A percentile compares a stretch with the other conserved stretches of the same genome.
These are phyloP conservation scores for Haplographium delicatum DNA, from an alignment of 495 filamentous ascomycete species.

Conservation along the genomic window DNA sequence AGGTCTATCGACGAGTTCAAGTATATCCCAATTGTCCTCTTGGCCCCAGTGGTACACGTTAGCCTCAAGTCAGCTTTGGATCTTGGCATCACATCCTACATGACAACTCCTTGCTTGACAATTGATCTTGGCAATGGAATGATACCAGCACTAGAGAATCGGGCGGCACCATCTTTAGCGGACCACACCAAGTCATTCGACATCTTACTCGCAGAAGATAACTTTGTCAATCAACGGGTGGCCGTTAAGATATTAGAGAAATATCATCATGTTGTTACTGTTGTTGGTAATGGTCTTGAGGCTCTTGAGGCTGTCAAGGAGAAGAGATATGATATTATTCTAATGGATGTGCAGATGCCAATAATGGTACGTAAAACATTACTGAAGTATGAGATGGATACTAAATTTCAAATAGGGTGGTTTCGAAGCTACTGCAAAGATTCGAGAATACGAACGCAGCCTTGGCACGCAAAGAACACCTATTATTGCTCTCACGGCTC, in stretches of 20 bases:
- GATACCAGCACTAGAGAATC: slow-evolving; percentile 93
- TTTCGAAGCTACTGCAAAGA: slow-evolving; percentile 96
- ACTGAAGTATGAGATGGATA: not conserved
- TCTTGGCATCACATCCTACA: slow-evolving; percentile 94
- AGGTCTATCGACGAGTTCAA: slow-evolving; percentile 91
- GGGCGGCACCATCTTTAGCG: slow-evolving; percentile 84
- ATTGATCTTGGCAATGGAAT: slow-evolving; percentile 98
- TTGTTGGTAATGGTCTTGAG: slow-evolving; percentile 91
- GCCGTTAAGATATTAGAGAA: slow-evolving; percentile 98
- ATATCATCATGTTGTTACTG: slow-evolving; percentile 93
- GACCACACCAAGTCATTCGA: slow-evolving; percentile 96
- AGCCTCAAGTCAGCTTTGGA: slow-evolving; percentile 93
- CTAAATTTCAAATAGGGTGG: slow-evolving; percentile 57
- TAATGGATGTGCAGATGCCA: slow-evolving; percentile 99
- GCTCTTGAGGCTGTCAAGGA: slow-evolving; percentile 85
- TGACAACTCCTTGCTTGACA: slow-evolving; percentile 94
- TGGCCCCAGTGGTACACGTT: slow-evolving; percentile 87
- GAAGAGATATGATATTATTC: slow-evolving; percentile 89
- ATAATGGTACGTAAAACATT: slow-evolving; percentile 66
- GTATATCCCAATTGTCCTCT: slow-evolving; percentile 91
- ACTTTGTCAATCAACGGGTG: slow-evolving; percentile 93
- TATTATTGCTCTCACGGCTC: slow-evolving; percentile 95
- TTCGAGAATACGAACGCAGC: slow-evolving; percentile 87
- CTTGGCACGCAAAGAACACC: slow-evolving; percentile 75
- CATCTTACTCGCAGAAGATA: slow-evolving; percentile 95